Conservation (phyloP, 768 basidiomycete species). For the Lentinus brumalis region DNA sequence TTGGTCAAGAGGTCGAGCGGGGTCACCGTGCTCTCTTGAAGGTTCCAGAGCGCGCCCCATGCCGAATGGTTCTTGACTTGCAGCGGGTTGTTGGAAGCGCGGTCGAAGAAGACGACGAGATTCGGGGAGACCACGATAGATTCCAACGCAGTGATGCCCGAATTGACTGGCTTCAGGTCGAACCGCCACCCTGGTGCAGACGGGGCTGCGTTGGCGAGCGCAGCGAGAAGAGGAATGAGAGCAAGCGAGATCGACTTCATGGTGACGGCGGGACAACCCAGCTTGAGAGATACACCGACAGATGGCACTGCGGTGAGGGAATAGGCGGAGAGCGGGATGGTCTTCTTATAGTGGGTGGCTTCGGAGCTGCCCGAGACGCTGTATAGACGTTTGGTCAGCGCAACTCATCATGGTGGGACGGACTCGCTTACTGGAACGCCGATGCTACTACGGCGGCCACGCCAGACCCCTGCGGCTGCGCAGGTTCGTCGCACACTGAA, state of each 20-base stretch:
- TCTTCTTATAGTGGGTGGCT: too few species aligned
- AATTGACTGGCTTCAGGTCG: constrained; percentile 56
- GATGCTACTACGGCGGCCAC: too few species aligned
- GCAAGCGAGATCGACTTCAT: background rate
- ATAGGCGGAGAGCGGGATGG: too few species aligned
- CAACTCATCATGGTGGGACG: too few species aligned
- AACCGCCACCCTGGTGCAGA: constrained; percentile 22
- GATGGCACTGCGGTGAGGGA: background rate
- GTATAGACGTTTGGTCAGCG: too few species aligned
- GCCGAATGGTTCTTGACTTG: constrained; percentile 75
- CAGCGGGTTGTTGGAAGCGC: constrained; percentile 83
- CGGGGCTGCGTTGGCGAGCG: constrained; percentile 6
- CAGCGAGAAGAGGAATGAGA: background rate
- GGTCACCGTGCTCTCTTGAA: constrained; percentile 59
- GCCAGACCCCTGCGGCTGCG: too few species aligned
- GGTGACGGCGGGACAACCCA: background rate
- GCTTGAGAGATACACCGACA: background rate
- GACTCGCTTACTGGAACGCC: too few species aligned
- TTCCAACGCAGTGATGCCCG: constrained; percentile 82
- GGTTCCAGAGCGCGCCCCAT: constrained; percentile 77
- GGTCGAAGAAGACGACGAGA: constrained; percentile 77
- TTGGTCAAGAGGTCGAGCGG: constrained; percentile 72
- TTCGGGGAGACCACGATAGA: constrained; percentile 65
- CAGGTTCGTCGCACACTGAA: too few species aligned
- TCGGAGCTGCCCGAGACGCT: too few species aligned